phyloP scores from a whole-genome alignment of 257 asterid species.

The Cruciata laevipes region DNA sequence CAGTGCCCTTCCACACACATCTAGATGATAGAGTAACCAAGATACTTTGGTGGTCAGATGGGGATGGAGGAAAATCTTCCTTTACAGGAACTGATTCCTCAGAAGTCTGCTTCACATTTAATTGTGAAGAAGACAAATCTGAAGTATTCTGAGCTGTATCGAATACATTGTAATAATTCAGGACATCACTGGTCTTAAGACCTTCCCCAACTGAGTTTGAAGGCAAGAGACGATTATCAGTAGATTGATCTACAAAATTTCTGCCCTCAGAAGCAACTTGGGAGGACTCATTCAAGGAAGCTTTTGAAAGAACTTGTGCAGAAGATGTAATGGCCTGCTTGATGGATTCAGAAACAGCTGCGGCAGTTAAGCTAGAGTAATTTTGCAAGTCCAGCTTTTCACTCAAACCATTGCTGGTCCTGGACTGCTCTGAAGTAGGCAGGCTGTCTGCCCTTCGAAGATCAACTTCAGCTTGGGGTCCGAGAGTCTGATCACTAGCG shows the following conservation, averaged over 20 bases:
- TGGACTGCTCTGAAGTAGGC: conserved; percentile 39
- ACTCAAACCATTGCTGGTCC: conserved; percentile 26
- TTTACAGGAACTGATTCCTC: conserved; percentile 42
- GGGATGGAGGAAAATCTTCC: conserved; percentile 81
- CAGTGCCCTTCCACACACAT: conserved; percentile 94
- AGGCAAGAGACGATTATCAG: conserved; percentile 23
- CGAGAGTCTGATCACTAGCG: conserved; percentile 33
- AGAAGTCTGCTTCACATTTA: conserved; percentile 30
- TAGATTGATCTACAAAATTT: conserved; percentile 20
- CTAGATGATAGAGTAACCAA: conserved; percentile 84
- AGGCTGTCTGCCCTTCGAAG: conserved; percentile 51
- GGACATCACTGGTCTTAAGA: conserved; percentile 16
- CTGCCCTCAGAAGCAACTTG: conserved; percentile 27
- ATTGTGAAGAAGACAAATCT: conserved; percentile 29
- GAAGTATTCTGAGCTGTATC: conserved; percentile 25
- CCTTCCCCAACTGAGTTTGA: conserved; percentile 16
- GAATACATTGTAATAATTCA: conserved; percentile 23
- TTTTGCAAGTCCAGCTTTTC: conserved; percentile 28
- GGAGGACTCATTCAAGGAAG: conserved; percentile 30
- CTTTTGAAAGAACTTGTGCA: conserved; percentile 22
- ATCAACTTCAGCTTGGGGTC: conserved; percentile 42
- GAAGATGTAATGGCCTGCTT: conserved; percentile 35
- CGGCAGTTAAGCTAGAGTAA: conserved; percentile 17
- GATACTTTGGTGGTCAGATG: conserved; percentile 90
- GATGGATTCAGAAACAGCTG: conserved; percentile 27